Conservation (phyloP, 352 stramenopile genomes). For the Phytophthora pisi region DNA sequence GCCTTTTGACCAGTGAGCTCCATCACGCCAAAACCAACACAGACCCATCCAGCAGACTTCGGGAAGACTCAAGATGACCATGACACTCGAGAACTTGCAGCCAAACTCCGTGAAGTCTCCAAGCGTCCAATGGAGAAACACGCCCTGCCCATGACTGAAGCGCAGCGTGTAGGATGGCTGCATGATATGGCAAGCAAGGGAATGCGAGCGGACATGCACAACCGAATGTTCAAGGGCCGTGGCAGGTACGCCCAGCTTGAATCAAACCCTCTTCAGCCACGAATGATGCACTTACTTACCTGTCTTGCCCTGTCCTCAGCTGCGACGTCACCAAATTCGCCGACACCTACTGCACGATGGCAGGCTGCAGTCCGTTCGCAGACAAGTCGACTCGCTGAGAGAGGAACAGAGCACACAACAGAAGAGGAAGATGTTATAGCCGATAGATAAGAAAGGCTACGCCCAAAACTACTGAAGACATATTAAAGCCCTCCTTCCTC, state of each 20-base stretch:
- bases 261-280: not conserved
- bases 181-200: constrained; percentile 71
- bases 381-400: constrained; percentile 82
- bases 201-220: constrained; percentile 74
- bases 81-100: constrained; percentile 56
- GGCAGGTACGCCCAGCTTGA: constrained; percentile 49
- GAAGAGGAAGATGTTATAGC: constrained; percentile 19
- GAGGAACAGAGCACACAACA: constrained; percentile 5
- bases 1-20: constrained; percentile 59
- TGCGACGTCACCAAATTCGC: constrained; percentile 87
- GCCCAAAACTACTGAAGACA: constrained; percentile 32
- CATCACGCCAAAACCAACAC: constrained; percentile 78
- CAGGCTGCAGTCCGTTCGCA: constrained; percentile 82
- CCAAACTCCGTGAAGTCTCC: constrained; percentile 67
- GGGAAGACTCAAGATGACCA: constrained; percentile 58
- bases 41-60: constrained; percentile 78
- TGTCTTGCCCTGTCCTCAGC: constrained; percentile 28
- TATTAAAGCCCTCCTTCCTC: constrained; percentile 39
- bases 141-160: constrained; percentile 71
- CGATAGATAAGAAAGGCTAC: constrained; percentile 31
- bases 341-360: constrained; percentile 86
- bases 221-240: constrained; percentile 84
- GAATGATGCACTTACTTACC: not conserved
- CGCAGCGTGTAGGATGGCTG: constrained; percentile 83
- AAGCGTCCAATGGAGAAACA: constrained; percentile 77